These are phyloP conservation scores for Leccinum boreale DNA, from an alignment of 768 basidiomycete species.

Conservation along the genomic window DNA sequence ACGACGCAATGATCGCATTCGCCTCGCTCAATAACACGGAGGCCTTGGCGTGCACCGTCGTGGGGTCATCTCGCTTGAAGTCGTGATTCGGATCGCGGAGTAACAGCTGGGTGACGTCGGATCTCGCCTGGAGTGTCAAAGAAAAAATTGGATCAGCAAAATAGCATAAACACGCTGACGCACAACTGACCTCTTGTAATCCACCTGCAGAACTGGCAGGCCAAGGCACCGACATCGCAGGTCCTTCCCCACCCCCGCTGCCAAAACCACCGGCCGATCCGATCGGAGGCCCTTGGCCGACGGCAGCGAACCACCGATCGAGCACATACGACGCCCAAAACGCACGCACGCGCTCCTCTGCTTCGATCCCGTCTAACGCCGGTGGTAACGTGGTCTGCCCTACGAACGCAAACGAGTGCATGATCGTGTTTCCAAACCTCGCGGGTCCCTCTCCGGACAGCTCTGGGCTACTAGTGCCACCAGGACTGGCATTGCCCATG, in stretches of 20 bases:
- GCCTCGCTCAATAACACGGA: constrained; percentile 37
- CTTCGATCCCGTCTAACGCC: constrained; percentile 31
- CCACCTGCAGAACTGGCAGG: constrained; percentile 23
- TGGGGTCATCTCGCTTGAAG: constrained; percentile 6
- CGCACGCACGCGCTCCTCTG: constrained; percentile 36
- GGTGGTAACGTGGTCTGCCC: constrained; percentile 27
- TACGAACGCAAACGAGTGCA: constrained; percentile 8
- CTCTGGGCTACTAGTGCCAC: neutral
- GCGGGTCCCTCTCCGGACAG: neutral
- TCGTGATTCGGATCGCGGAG: constrained; percentile 13
- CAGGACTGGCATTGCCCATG: neutral
- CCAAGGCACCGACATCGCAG: constrained; percentile 40
- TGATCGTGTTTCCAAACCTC: neutral
- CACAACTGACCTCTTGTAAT: constrained; percentile 9
- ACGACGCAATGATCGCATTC: constrained; percentile 24
- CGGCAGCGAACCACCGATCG: constrained; percentile 32
- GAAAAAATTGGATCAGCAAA: neutral
- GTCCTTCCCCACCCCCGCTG: neutral
- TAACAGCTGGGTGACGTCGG: constrained; percentile 15
- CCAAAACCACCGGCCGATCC: constrained; percentile 28
- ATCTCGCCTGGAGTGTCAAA: neutral
- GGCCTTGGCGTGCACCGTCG: constrained; percentile 26
- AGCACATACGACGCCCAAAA: constrained; percentile 37
- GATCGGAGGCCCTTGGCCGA: constrained; percentile 21
- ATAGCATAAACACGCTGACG: neutral